Percentiles rank a stretch among this genome's conserved stretches.
Evolutionary conservation across 2,329 filamentous ascomycete species (phyloP).

Genomic region (Juglanconis juglandina): DNA sequence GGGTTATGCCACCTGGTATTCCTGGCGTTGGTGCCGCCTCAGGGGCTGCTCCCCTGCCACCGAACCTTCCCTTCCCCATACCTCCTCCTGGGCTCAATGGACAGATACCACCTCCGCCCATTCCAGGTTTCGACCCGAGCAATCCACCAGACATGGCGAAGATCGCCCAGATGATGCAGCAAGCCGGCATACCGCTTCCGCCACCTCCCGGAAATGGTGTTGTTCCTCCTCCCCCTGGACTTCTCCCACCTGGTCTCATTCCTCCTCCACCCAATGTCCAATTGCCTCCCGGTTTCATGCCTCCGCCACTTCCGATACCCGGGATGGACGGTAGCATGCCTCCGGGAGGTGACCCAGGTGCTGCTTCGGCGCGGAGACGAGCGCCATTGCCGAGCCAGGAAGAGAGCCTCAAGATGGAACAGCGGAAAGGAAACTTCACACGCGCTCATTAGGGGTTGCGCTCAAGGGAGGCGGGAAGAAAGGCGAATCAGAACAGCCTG

Average conservation of each 20-base stretch:
- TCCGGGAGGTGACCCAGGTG: slow-evolving; percentile 27
- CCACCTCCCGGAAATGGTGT: slow-evolving; percentile 36
- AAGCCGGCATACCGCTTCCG: slow-evolving; percentile 60
- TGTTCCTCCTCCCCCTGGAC: slow-evolving; percentile 40
- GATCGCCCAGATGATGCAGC: slow-evolving; percentile 63
- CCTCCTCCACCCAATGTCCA: slow-evolving; percentile 41
- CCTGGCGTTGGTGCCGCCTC: slow-evolving; percentile 46
- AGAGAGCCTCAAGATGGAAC: slow-evolving; percentile 76
- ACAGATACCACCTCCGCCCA: slow-evolving; percentile 32
- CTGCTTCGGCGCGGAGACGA: slow-evolving; percentile 49
- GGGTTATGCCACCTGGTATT: slow-evolving; percentile 38
- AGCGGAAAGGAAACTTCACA: slow-evolving; percentile 62
- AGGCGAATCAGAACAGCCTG: neutral
- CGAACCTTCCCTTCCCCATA: slow-evolving; percentile 53
- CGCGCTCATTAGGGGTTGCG: slow-evolving; percentile 38
- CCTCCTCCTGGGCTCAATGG: slow-evolving; percentile 43
- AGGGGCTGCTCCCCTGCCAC: slow-evolving; percentile 31
- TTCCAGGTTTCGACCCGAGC: slow-evolving; percentile 53
- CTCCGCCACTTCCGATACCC: slow-evolving; percentile 35
- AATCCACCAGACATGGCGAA: slow-evolving; percentile 60
- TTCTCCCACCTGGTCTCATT: slow-evolving; percentile 44
- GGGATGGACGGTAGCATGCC: slow-evolving; percentile 23
- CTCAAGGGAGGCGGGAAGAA: too few species aligned
- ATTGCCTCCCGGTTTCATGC: slow-evolving; percentile 34
- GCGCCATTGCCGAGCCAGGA: slow-evolving; percentile 79